Percentiles rank a stretch among this genome's conserved stretches.
Conservation (phyloP, 257 asterid genomes). For the Haberlea rhodopensis region DNA sequence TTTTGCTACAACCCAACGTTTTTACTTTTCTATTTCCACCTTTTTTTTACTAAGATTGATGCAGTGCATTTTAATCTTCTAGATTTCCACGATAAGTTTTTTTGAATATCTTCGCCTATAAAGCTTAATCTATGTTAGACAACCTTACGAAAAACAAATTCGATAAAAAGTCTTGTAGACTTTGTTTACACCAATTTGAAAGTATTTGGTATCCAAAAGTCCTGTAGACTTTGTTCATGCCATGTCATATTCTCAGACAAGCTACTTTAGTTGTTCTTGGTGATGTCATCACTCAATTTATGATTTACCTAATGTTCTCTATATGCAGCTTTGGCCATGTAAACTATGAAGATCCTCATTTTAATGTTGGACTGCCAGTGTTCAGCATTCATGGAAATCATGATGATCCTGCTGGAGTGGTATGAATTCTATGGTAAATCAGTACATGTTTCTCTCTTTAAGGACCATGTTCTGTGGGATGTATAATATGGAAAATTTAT, state of each 20-base stretch:
- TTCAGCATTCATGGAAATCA: constrained; percentile 99
- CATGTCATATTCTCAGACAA: constrained; percentile 6
- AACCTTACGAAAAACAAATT: not conserved
- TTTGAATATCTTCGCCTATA: constrained; percentile 4
- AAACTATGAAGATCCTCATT: constrained; percentile 99
- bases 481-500: not conserved
- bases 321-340: constrained; percentile 87
- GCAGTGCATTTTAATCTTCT: not conserved
- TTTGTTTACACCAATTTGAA: not conserved
- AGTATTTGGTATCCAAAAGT: not conserved
- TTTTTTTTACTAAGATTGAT: not conserved
- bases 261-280: not conserved
- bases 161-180: too few relatives aligned
- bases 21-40: constrained; percentile 9
- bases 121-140: not conserved
- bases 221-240: constrained; percentile 1
- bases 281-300: constrained; percentile 16
- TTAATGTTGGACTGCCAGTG: constrained; percentile 97
- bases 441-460: constrained; percentile 29
- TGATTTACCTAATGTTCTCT: constrained; percentile 23
- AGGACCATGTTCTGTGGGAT: constrained; percentile 9
- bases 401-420: constrained; percentile 99
- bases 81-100: not conserved
- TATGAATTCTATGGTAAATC: constrained; percentile 57
- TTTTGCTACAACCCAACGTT: not conserved